Evolutionary conservation across 2,329 filamentous ascomycete species (phyloP).

Genomic region (Aspergillus piperis): DNA sequence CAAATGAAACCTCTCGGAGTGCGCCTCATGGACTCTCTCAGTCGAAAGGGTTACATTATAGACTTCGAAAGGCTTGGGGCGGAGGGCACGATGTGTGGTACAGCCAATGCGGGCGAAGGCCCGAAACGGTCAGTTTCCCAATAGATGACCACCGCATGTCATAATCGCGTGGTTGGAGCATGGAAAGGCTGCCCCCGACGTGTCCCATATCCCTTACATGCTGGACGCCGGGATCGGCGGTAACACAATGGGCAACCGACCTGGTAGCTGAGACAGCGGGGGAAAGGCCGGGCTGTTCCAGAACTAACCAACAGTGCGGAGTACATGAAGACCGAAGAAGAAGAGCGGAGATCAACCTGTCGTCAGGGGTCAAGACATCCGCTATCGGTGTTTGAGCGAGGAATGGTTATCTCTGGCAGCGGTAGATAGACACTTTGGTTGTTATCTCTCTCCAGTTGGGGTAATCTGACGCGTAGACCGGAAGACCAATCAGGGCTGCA

Average conservation of each 20-base stretch:
- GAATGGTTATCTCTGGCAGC: background rate
- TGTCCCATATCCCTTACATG: background rate
- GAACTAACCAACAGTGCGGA: background rate
- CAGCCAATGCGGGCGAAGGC: background rate
- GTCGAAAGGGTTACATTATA: slow-evolving; percentile 1
- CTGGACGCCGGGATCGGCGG: background rate
- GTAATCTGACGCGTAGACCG: background rate
- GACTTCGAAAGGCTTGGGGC: background rate
- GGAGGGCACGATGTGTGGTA: background rate
- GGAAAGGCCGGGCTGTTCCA: background rate
- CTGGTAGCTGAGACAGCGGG: too few species aligned
- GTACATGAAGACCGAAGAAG: background rate
- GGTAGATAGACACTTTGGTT: background rate
- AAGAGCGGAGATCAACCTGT: background rate
- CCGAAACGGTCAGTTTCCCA: background rate
- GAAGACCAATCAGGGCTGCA: background rate
- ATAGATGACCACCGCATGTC: background rate
- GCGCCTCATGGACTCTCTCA: background rate
- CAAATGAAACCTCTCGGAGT: background rate
- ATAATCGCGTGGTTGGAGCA: background rate
- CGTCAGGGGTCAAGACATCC: background rate
- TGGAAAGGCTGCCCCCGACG: background rate
- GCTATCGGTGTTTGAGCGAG: background rate
- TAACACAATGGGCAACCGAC: background rate
- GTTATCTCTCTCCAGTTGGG: background rate